Evolutionary conservation across 148 eudicot species (phyloP), one percentile per base, ranked within the genome.

Genomic region (Heliamphora exappendiculata): DNA sequence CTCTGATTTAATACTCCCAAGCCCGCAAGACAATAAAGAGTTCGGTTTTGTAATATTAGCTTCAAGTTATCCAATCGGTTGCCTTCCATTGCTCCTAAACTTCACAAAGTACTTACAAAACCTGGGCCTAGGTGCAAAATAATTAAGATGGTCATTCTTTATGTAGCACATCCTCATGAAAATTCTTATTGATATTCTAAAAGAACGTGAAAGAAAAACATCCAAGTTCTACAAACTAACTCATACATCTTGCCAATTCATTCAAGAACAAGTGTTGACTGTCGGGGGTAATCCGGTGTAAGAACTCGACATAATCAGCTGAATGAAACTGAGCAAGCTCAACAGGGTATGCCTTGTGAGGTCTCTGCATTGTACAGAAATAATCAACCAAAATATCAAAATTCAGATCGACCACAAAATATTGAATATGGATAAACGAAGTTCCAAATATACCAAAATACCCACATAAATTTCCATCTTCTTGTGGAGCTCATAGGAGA

Each of bases 301-400:
- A 82, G 65, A 95, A 95, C 77, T 95, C 98, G 19, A 95, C 97
- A 74, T 95, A 95, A 84, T 95, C 98, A 51, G 96, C 89, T 0
- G 98, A 86, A 84, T 95, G 98, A 82, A 92, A 95, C 87, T 95
- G 98, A 1, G 96, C 98, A 70, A 95, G 86, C 89, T 95, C 98
- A 55, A 84, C 96, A 0, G 97, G 98, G 80, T 89, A 92, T 29
- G 98, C 98, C 81, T 92, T 92, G 66, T 95, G 98, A 41, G 98
- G 98, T 84, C 98, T 92, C 98, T 95, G 79, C 85, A 78, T 73
- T 39, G 45, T 14, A 72, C 14, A 47, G 47, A 41, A 75, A 65
- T 24, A 49, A 44, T 31, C 7, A 69, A 4, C 58, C 20, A 59
- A 24, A 16, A 36, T 33, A 59, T 19, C 29, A 5, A 70, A 8